Base-by-base conservation (phyloP, 78 protist species). In the Capsaspora owczarzaki region DNA sequence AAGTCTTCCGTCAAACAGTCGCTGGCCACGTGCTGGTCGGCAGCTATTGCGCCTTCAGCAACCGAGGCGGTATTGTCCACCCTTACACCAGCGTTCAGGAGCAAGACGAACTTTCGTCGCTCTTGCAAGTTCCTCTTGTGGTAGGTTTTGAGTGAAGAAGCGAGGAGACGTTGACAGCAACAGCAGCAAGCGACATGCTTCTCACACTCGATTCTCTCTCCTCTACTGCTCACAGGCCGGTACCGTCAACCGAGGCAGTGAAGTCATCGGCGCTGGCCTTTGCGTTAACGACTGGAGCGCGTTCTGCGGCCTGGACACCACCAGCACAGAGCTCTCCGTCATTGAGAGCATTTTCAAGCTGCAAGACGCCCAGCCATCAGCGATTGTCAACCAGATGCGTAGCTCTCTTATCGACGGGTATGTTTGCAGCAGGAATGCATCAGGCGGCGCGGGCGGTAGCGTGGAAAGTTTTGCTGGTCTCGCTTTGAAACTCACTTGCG, bases 231-330 rank as follows among this genome's bases (percentile, higher is more conserved):
- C 20, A 4, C 68, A 60, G 51, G 85, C 98, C 27, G 99, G 99
- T 49, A 96, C 99, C 0, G 94, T 98, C 76, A 96, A 96, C 89
- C 83, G 98, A 25, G 92, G 92, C 76, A 82, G 85, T 41, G 92
- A 86, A 37, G 94, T 93, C 69, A 71, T 98, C 19, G 93, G 96
- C 6, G 96, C 93, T 38, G 99, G 99, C 43, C 60, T 90, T 38
- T 92, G 92, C 2, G 97, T 91, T 33, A 96, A 94, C 87, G 97
- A 96, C 79, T 96, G 96, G 96, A n/a, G 82, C n/a, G 98, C 98
- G 38, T 92, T 95, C 81, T 87, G 92, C 84, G 99, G 99, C 29
- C 35, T 85, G 35, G 97, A 95, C 86, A 96, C 99, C 10, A 96
- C 99, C 0, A 86, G 97, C 61, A 93, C 99, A 0, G 99, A 98